Evolutionary conservation across 2,329 filamentous ascomycete genomes (phyloP).

Genomic region (Escovopsis sp.): DNA sequence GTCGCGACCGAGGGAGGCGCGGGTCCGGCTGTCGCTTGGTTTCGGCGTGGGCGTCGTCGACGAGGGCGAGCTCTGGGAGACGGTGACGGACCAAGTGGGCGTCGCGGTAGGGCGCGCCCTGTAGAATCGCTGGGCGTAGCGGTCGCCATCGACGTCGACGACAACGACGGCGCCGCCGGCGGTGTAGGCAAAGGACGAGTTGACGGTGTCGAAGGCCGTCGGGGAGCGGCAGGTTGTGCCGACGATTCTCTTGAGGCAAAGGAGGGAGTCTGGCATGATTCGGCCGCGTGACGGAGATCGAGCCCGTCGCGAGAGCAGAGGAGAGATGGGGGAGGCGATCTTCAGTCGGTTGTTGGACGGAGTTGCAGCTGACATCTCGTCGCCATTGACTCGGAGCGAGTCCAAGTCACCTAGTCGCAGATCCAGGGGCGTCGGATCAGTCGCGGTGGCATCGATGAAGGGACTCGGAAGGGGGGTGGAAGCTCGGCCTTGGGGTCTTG

Average conservation of each 20-base stretch:
- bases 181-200: constrained; percentile 73
- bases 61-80: constrained; percentile 35
- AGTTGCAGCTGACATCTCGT: constrained; percentile 39
- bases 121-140: constrained; percentile 71
- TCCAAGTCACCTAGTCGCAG: neutral
- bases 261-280: constrained; percentile 35
- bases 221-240: constrained; percentile 78
- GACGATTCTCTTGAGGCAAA: constrained; percentile 72
- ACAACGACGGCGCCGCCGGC: constrained; percentile 90
- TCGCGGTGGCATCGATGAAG: neutral
- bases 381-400: constrained; percentile 31
- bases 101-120: constrained; percentile 67
- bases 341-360: constrained; percentile 45
- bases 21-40: constrained; percentile 48
- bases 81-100: constrained; percentile 45
- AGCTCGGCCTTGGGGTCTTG: neutral
- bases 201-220: constrained; percentile 72
- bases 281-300: constrained; percentile 47
- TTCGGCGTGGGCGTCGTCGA: constrained; percentile 41
- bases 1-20: constrained; percentile 35
- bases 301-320: constrained; percentile 45
- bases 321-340: constrained; percentile 64
- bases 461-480: neutral
- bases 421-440: neutral
- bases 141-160: constrained; percentile 52